A percentile compares a stretch with the other conserved stretches of the same genome.
Evolutionary conservation across 2,329 filamentous ascomycete species (phyloP).

Genomic region (Fusarium sterilihyphosum): DNA sequence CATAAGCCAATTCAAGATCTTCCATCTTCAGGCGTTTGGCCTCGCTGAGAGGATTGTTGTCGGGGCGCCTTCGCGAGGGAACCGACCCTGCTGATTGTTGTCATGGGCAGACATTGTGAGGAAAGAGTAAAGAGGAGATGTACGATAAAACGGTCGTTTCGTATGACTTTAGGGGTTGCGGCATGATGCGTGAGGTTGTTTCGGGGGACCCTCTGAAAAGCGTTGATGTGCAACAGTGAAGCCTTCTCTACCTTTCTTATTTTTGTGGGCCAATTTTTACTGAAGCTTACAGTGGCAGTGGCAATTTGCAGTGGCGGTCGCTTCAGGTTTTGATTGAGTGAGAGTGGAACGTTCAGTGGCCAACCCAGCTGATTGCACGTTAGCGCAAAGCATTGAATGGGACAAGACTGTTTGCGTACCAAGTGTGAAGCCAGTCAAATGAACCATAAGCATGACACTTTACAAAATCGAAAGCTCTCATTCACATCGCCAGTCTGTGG

Average conservation of each 20-base stretch:
- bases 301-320: background rate
- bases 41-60: no score
- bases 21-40: no score
- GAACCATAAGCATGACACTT: no score
- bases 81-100: background rate
- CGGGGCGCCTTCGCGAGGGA: no score
- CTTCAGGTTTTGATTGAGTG: background rate
- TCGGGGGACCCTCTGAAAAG: background rate
- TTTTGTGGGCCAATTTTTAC: background rate
- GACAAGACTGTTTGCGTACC: no score
- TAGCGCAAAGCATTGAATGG: background rate
- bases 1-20: no score
- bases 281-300: background rate
- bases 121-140: background rate
- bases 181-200: background rate
- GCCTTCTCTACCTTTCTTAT: background rate
- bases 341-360: background rate
- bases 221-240: background rate
- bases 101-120: background rate
- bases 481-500: no score
- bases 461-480: no score
- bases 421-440: no score
- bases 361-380: background rate
- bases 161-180: background rate
- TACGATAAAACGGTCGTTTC: no score